These are phyloP conservation scores for Acer yangbiense DNA, from an alignment of 345 rosid species.

Conservation along the genomic window DNA sequence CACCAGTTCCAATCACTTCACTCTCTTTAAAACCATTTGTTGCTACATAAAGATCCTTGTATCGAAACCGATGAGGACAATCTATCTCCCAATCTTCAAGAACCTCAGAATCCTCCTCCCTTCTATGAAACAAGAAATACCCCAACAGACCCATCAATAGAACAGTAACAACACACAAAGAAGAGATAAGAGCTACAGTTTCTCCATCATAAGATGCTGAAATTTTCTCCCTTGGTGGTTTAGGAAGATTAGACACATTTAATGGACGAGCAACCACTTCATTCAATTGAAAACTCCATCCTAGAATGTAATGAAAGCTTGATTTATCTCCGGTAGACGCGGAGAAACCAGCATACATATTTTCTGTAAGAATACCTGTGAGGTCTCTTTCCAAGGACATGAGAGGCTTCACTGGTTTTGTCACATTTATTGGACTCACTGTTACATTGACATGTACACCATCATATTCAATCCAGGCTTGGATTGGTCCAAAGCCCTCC, in stretches of 20 bases:
- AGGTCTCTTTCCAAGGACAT: constrained; percentile 24
- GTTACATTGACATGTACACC: constrained; percentile 48
- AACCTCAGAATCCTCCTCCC: constrained; percentile 21
- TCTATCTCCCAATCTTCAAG: constrained; percentile 80
- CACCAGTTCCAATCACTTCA: constrained; percentile 69
- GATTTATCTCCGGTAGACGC: constrained; percentile 60
- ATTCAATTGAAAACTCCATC: constrained; percentile 69
- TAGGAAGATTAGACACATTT: constrained; percentile 44
- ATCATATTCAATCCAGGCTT: constrained; percentile 69
- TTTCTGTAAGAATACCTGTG: constrained; percentile 17
- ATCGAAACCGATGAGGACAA: constrained; percentile 68
- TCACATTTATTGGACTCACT: constrained; percentile 28
- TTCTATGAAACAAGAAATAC: constrained; percentile 14
- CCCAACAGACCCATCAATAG: constrained; percentile 35
- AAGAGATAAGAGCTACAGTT: constrained; percentile 40
- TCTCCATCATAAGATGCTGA: constrained; percentile 17
- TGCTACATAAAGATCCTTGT: constrained; percentile 56
- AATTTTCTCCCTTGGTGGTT: constrained; percentile 29
- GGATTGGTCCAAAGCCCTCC: constrained; percentile 50
- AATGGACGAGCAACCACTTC: constrained; percentile 40
- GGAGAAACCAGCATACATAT: constrained; percentile 72
- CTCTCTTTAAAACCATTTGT: constrained; percentile 65
- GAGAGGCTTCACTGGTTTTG: constrained; percentile 50
- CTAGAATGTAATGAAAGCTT: constrained; percentile 73
- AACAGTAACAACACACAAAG: constrained; percentile 34